Conservation (phyloP, 2,329 filamentous ascomycete genomes). For the Fusarium sp. region DNA sequence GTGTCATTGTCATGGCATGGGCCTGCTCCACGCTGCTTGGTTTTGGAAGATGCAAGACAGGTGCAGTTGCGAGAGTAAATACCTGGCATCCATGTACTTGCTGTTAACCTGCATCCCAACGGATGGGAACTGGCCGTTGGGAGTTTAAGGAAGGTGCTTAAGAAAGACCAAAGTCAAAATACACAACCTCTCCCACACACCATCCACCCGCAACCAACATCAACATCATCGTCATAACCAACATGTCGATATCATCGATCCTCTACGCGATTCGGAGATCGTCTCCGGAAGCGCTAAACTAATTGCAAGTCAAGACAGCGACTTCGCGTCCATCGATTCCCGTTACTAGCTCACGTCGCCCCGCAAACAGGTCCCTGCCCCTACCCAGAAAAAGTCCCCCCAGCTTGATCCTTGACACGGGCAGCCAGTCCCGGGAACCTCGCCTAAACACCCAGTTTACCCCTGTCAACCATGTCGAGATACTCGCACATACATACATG, state of each 20-base stretch:
- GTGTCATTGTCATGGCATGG: conserved; percentile 5
- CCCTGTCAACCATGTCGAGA: not conserved
- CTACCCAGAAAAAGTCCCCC: not conserved
- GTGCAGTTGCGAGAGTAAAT: not conserved
- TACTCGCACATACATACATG: not conserved
- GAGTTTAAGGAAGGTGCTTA: no score
- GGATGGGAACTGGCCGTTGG: no score
- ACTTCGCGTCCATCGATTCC: conserved; percentile 15
- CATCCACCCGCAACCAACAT: not conserved
- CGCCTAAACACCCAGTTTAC: not conserved
- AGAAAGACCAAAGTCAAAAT: not conserved
- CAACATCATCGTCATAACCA: conserved; percentile 5
- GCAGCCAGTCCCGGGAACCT: conserved; percentile 9
- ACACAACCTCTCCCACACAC: not conserved
- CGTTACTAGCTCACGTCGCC: conserved; percentile 1
- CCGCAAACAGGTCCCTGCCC: conserved; percentile 14
- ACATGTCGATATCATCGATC: conserved; percentile 37
- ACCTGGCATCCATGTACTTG: not conserved
- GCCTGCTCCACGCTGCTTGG: not conserved
- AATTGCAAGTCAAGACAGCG: not conserved
- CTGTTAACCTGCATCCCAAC: not conserved
- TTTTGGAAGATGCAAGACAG: not conserved
- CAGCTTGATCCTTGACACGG: not conserved
- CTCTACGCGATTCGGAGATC: conserved; percentile 16
- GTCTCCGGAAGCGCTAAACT: conserved; percentile 21